Base-by-base conservation (phyloP, 1,139 yeast species). In the Lodderomyces elongisporus region DNA sequence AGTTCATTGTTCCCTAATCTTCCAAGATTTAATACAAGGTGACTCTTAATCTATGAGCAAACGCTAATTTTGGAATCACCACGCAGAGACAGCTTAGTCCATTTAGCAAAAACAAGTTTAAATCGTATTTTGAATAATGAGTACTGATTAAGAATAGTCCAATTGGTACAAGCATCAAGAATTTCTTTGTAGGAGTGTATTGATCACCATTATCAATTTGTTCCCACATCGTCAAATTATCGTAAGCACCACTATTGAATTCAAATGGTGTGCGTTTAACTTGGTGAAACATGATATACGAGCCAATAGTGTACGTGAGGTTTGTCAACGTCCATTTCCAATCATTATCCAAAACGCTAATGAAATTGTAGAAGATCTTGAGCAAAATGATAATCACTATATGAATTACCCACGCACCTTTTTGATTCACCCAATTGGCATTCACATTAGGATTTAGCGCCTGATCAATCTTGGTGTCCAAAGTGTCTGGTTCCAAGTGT, bases 171-270 rank as follows among this genome's bases (percentile, higher is more conserved):
- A 85, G 78, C 65, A 89, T 75, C 48, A 91, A 67, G 53, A 88
- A 91, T 60, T 91, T 91, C 67, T 91, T 88, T 17, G 96, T 80
- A 4, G 98, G 98, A 0, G 98, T 91, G 57, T 89, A 91, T 57
- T 88, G 95, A 54, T 88, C 96, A 41, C 97, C 98, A 50, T 89
- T 82, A 58, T 91, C 96, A 44, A 91, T 82, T 60, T 91, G 98
- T 60, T 91, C 98, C 98, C 98, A 91, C 96, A 91, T 85, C 18
- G 96, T 91, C 49, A 91, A 71, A 52, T 87, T 82, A 56, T 91
- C 98, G 58, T 84, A 91, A 0, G 97, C 97, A 28, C 98, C 98
- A 25, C 87, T 82, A 55, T 89, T 91, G 64, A 89, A 88, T 48
- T 91, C 98, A 57, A 91, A 91, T 1, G 98, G 98, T 3, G 95